Percentiles rank a stretch among this genome's conserved stretches.
These are phyloP conservation scores for Amanita exitialis DNA, from an alignment of 768 basidiomycete genomes.

Conservation along the genomic window DNA sequence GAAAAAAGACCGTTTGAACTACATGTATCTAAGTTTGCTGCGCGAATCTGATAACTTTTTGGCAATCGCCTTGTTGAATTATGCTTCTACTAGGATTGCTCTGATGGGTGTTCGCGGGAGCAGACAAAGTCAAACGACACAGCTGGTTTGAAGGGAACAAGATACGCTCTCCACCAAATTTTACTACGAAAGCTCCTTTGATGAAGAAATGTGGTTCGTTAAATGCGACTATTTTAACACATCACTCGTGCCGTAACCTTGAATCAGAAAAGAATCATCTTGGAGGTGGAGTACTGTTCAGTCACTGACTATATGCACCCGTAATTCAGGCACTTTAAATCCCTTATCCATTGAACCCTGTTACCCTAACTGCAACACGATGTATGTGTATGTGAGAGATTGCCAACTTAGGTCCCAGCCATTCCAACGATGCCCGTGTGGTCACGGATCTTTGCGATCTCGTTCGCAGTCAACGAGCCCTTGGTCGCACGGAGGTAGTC, in stretches of 20 bases:
- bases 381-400: background rate
- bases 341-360: background rate
- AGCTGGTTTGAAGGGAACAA: too few species aligned
- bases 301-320: background rate
- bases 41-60: constrained; percentile 1
- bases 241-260: too few species aligned
- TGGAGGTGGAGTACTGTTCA: background rate
- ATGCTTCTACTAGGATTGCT: background rate
- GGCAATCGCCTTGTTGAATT: background rate
- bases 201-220: too few species aligned
- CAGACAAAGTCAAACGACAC: too few species aligned
- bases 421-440: constrained; percentile 80
- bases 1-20: background rate
- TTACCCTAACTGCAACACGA: background rate
- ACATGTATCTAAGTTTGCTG: constrained; percentile 1
- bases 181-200: background rate
- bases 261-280: too few species aligned
- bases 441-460: constrained; percentile 91
- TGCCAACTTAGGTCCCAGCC: constrained; percentile 51
- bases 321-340: background rate
- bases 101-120: background rate
- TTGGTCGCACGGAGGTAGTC: constrained; percentile 80
- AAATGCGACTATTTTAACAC: too few species aligned
- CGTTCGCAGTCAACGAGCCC: constrained; percentile 66
- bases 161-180: too few species aligned